Evolutionary conservation across 106 monocot genomes (phyloP), one percentile per base, ranked within the genome.

Genomic region (Allium sativum): DNA sequence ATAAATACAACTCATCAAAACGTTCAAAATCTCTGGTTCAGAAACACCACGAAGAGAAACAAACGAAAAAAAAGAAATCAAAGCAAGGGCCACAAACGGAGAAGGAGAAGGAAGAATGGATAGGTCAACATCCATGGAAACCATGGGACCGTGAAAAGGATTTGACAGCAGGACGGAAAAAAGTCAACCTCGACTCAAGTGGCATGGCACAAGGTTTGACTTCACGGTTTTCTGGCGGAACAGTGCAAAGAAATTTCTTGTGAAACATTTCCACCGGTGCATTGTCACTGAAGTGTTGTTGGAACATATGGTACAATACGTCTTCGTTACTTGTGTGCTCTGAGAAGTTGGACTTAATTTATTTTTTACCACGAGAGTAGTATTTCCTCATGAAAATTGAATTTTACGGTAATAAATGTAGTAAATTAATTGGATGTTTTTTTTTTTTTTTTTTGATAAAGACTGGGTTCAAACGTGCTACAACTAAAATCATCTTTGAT

Each of bases 91-190:
- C 1, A 3, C 66, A 22, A 9, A 59, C 54, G 8, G 55, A 72
- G 81, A 78, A 79, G 70, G 52, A 68, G 16, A 40, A 79, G 62
- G 89, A 78, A 55, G 94, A 84, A 48, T 94, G 93, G 93, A 78
- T 71, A 18, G 93, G 89, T 19, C 67, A 70, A 40, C 93, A 94
- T 70, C 89, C 89, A 10, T 94, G 93, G 89, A 86, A 86, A 51
- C 93, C 93, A 0, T 94, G 93, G 93, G 93, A 94, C 47, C 84
- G 98, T 2, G 98, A 98, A 68, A 98, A 98, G 57, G 98, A 98
- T 77, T 52, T 98, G 67, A 47, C 75, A 6, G 88, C 80, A 3
- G 92, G 92, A 12, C 62, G 91, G 16, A 62, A 80, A 52, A 76
- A 75, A 17, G 90, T 82, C 15, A 92, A 88, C 15, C 40, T 98